Base-by-base conservation (phyloP, 2,329 filamentous ascomycete genomes). In the Colletotrichum karsti region DNA sequence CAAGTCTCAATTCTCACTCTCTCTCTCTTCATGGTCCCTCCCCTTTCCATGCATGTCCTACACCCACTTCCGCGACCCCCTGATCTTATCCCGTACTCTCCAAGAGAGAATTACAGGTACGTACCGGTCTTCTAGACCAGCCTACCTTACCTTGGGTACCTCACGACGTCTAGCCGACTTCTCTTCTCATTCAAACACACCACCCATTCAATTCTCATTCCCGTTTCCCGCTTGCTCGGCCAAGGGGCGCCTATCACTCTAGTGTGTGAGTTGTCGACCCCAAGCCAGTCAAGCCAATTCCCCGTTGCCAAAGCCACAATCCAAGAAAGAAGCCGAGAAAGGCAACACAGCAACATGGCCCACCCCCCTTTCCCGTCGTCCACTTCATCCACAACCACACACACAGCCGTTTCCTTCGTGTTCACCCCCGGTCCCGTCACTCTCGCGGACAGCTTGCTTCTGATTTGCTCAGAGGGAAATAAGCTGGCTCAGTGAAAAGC, bases 391-490 rank as follows among this genome's bases (percentile, higher is more conserved):
- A 42, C 61, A 59, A 30, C 44, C 61, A 59, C 62, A n/a, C 22
- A 51, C 41, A 18, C 26, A 50, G 46, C 8, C 39, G n/a, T 67
- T 56, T n/a, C 30, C 28, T 61, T 61, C 63, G 35, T 53, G 54
- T 62, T 62, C 46, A 61, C 48, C 44, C 66, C 59, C 63, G 41
- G 44, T 18, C 46, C 59, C 62, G 48, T 41, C 57, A 67, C 64
- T 67, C 56, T 67, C 67, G 35, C 48, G 26, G 57, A 56, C 42
- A 18, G 48, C 30, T 24, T 41, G 20, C 41, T 33, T 58, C 44
- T 72, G 64, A 73, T 72, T 73, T 58, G 72, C 22, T 56, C 30
- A 58, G 62, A 50, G 48, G 71, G 54, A 73, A 73, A 71, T 70
- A 73, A 72, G 63, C 56, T 61, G 61, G 60, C n/a, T 61, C 57